Base-by-base conservation (phyloP, 2,329 filamentous ascomycete genomes). In the Talaromyces sp. region DNA sequence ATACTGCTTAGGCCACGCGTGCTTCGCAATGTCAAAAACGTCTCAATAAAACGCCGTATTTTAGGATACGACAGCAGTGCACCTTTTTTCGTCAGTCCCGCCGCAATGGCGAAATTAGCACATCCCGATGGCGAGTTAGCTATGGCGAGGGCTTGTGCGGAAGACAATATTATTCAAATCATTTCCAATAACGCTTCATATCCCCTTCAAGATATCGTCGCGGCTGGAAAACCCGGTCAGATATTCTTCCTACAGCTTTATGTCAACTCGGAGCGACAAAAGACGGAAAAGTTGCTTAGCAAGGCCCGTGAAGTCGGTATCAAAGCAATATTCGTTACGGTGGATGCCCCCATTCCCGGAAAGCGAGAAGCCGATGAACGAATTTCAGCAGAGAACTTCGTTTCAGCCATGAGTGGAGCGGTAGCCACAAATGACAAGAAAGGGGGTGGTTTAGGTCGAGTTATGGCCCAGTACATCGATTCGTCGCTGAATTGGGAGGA, bases 41-140 rank as follows among this genome's bases (percentile, higher is more conserved):
- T 61, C 11, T 44, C 37, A 2, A 55, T 63, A 33, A 60, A 56
- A 4, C 35, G 44, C 11, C 40, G 33, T 6, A 59, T 63, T 21
- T 25, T 63, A 4, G 61, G 61, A 18, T 57, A 60, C 5, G 54
- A 63, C n/a, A 59, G 50, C 25, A 58, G 55, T 23, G 35, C 54
- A 3, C 61, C 61, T 14, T 52, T 63, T 23, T 58, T 58, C n/a
- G 56, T 61, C 40, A 61, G 58, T 21, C 58, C 58, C 11, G 83
- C 84, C 5, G 83, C 83, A 8, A 83, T 86, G 79, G 84, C 82
- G 7, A 77, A 75, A 37, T 72, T 86, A 65, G 81, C 83, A 48
- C 83, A 87, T 67, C 79, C 81, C 0, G 79, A 84, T 25, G 85
- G 84, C 40, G 85, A 87, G 72, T 73, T 78, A n/a, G 83, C 76